A percentile compares a stretch with the other conserved stretches of the same genome.
phyloP scores from a whole-genome alignment of 2,329 filamentous ascomycete genomes.

The Penicillium vulpinum region DNA sequence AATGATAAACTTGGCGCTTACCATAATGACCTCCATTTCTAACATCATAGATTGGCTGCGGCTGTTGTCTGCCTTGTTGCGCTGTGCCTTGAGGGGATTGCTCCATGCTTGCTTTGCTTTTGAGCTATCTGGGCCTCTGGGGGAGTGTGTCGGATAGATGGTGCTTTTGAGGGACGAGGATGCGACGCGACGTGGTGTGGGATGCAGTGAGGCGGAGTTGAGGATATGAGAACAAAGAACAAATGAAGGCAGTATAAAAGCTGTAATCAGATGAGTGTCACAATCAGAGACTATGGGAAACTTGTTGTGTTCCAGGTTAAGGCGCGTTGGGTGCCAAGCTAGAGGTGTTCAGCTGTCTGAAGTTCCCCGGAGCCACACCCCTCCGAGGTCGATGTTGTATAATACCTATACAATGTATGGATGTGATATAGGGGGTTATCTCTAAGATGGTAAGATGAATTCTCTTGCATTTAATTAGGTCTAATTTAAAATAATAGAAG shows the following conservation, averaged over 20 bases:
- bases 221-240: not conserved
- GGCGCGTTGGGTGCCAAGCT: constrained; percentile 20
- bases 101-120: constrained; percentile 53
- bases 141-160: not conserved
- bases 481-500: not conserved
- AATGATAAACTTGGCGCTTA: constrained; percentile 40
- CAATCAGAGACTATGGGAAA: not conserved
- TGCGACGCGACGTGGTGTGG: constrained; percentile 7
- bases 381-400: constrained; percentile 4
- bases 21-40: constrained; percentile 76
- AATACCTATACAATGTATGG: not conserved
- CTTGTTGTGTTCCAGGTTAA: not conserved
- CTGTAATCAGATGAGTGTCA: not conserved
- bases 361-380: constrained; percentile 18
- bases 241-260: not conserved
- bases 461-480: not conserved
- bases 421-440: not conserved
- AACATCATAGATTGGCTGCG: constrained; percentile 69
- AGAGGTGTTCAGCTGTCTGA: constrained; percentile 23
- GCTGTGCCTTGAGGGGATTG: constrained; percentile 55
- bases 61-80: constrained; percentile 62
- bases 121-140: not conserved
- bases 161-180: not conserved
- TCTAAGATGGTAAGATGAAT: not conserved
- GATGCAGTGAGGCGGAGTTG: not conserved